These are phyloP conservation scores for Eucalyptus erythrocorys DNA, from an alignment of 345 rosid genomes.

Conservation along the genomic window DNA sequence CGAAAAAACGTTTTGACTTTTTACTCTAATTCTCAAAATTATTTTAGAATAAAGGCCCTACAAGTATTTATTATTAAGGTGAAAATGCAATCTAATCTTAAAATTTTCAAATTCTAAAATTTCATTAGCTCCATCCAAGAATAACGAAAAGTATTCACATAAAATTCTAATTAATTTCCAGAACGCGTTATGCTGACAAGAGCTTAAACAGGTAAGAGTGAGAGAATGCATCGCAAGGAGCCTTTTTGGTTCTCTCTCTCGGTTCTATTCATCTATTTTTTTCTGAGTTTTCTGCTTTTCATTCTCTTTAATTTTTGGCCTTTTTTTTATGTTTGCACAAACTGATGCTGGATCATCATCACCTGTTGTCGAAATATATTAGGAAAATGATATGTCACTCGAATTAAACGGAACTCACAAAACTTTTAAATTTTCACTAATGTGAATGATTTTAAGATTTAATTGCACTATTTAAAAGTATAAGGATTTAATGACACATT, in stretches of 20 bases:
- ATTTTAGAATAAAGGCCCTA: not conserved
- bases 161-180: no score
- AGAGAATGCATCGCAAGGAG: fast-evolving
- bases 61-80: not conserved
- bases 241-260: not conserved
- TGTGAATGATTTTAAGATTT: not conserved
- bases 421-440: not conserved
- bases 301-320: no score
- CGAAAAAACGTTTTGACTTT: not conserved
- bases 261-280: not conserved
- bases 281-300: not conserved
- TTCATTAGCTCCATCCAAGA: not conserved
- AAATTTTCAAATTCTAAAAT: not conserved
- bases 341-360: not conserved
- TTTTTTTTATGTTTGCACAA: not conserved
- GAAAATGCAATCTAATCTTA: not conserved
- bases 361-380: not conserved
- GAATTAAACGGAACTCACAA: fast-evolving
- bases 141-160: not conserved
- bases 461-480: not conserved
- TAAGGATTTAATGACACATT: not conserved
- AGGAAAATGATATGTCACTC: not conserved
- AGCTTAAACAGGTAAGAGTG: no score
- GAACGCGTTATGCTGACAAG: not conserved
- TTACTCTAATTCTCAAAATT: not conserved